Conservation (phyloP, 768 basidiomycete genomes). For the Serendipita indica region DNA sequence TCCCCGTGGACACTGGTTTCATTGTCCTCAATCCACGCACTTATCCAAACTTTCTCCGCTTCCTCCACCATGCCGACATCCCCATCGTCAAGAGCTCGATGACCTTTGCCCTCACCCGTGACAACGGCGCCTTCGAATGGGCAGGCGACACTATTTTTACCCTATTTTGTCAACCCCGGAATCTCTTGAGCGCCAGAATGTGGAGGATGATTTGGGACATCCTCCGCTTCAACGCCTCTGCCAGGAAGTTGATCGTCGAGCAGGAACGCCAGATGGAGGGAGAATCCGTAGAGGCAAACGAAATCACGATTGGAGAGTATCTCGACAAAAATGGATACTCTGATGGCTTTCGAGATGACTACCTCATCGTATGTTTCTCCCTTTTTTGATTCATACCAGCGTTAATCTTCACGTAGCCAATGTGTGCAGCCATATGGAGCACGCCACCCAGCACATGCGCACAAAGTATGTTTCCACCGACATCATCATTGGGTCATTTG, state of each 20-base stretch:
- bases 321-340: slow-evolving; percentile 51
- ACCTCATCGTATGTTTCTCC: slow-evolving; percentile 44
- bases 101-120: slow-evolving; percentile 66
- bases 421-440: slow-evolving; percentile 73
- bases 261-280: slow-evolving; percentile 15
- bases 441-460: slow-evolving; percentile 57
- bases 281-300: slow-evolving; percentile 17
- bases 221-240: slow-evolving; percentile 56
- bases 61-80: slow-evolving; percentile 38
- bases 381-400: background rate
- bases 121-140: slow-evolving; percentile 60
- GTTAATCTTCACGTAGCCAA: slow-evolving; percentile 32
- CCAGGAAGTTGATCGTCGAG: slow-evolving; percentile 32
- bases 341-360: slow-evolving; percentile 52
- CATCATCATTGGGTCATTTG: background rate
- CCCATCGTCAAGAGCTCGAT: slow-evolving; percentile 47
- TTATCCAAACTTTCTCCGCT: slow-evolving; percentile 66
- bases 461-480: slow-evolving; percentile 21
- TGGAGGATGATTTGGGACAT: slow-evolving; percentile 62
- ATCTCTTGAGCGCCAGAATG: slow-evolving; percentile 48
- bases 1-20: slow-evolving; percentile 22
- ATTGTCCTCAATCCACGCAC: slow-evolving; percentile 65
- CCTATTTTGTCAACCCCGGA: slow-evolving; percentile 51
- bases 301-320: slow-evolving; percentile 38
- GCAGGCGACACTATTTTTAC: slow-evolving; percentile 47